phyloP scores from a whole-genome alignment of 192 early-diverging fungal genomes.

The Coemansia sp. region DNA sequence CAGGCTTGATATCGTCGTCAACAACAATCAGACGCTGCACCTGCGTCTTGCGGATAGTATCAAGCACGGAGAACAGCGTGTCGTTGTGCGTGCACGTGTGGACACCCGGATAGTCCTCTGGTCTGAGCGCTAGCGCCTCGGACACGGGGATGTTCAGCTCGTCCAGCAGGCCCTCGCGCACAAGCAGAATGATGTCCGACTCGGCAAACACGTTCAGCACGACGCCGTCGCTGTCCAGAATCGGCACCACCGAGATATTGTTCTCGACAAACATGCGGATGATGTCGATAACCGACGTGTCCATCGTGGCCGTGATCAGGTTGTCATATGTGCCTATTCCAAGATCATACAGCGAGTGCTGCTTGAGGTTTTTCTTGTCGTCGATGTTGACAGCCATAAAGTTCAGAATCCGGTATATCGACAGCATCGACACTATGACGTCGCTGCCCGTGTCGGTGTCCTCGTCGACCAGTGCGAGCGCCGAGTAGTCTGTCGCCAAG shows the following conservation, averaged over 20 bases:
- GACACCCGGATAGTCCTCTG: constrained; percentile 91
- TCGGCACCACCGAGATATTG: constrained; percentile 89
- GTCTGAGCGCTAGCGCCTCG: constrained; percentile 75
- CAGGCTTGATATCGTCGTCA: constrained; percentile 71
- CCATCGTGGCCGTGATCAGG: constrained; percentile 73
- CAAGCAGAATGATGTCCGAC: constrained; percentile 88
- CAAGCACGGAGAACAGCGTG: constrained; percentile 84
- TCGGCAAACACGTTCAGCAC: constrained; percentile 96
- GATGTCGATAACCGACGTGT: constrained; percentile 81
- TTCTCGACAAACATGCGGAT: constrained; percentile 90
- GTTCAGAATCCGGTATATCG: constrained; percentile 82
- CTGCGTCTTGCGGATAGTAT: constrained; percentile 78
- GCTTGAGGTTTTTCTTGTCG: constrained; percentile 58
- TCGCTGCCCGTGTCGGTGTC: constrained; percentile 70
- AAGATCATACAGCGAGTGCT: constrained; percentile 68
- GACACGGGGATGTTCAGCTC: constrained; percentile 85
- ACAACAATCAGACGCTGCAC: constrained; percentile 92
- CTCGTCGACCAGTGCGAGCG: constrained; percentile 84
- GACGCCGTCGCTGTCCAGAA: constrained; percentile 78
- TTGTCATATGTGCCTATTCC: constrained; percentile 86
- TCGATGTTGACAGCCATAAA: constrained; percentile 82
- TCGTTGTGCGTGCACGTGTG: constrained; percentile 86
- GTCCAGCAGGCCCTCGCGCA: constrained; percentile 50
- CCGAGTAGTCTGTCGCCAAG: constrained; percentile 78
- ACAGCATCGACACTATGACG: constrained; percentile 88